These are phyloP conservation scores for Naganishia sp. DNA, from an alignment of 1,284 basidiomycete species.

Conservation along the genomic window DNA sequence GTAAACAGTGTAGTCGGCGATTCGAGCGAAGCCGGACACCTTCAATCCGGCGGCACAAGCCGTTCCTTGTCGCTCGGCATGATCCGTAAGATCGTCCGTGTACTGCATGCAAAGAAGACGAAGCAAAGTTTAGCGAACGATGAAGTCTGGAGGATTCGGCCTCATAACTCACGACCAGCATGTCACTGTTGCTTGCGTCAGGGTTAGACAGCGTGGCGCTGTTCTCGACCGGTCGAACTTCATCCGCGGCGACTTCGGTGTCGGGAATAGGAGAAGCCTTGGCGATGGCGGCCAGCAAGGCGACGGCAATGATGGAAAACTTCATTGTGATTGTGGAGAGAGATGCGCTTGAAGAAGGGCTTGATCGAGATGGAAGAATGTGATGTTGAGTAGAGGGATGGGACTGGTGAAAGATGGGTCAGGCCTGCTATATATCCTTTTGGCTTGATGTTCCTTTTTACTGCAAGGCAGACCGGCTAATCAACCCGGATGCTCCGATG, in stretches of 20 bases:
- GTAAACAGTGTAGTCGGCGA: constrained; percentile 19
- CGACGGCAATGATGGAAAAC: constrained; percentile 66
- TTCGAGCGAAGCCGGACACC: constrained; percentile 19
- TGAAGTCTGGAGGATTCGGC: neutral
- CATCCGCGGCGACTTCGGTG: neutral
- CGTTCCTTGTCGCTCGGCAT: neutral
- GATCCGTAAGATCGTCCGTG: neutral
- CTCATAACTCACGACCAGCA: neutral
- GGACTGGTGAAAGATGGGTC: neutral
- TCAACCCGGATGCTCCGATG: too few species aligned
- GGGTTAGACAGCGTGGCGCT: constrained; percentile 1
- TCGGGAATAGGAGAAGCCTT: constrained; percentile 18
- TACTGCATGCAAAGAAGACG: neutral
- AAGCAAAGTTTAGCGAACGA: neutral
- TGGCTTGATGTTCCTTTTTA: too few species aligned
- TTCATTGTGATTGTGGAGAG: constrained; percentile 16
- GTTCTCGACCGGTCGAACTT: neutral
- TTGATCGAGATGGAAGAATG: neutral
- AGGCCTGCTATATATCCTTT: neutral
- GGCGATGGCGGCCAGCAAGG: constrained; percentile 38
- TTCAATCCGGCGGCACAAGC: constrained; percentile 15
- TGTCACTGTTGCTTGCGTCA: neutral
- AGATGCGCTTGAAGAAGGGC: neutral
- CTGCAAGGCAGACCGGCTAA: too few species aligned
- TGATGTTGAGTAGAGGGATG: neutral